Conservation (phyloP, 805 yeast genomes). For the Phaffomyces antillensis region DNA sequence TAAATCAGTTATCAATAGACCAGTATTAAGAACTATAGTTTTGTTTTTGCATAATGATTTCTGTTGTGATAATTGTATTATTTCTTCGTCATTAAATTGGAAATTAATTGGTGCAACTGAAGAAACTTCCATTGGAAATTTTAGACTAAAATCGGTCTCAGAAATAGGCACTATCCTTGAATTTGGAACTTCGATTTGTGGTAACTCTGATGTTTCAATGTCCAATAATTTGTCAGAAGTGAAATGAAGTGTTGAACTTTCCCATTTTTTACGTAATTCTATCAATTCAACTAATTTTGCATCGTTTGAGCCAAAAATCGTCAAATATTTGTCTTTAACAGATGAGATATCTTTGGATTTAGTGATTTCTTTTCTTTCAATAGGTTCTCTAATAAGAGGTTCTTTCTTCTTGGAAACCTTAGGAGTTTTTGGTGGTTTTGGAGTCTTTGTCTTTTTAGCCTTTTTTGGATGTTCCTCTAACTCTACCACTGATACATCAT, state of each 20-base stretch:
- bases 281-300: constrained; percentile 35
- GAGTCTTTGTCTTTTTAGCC: too few species aligned
- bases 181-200: constrained; percentile 3
- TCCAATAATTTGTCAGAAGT: constrained; percentile 25
- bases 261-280: constrained; percentile 44
- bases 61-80: constrained; percentile 10
- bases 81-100: constrained; percentile 14
- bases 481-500: not conserved
- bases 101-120: constrained; percentile 7
- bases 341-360: constrained; percentile 26
- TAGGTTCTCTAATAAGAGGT: not conserved
- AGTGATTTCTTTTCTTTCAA: constrained; percentile 6
- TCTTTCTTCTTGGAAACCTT: constrained; percentile 1
- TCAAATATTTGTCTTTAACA: constrained; percentile 34
- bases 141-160: constrained; percentile 16
- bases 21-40: constrained; percentile 40
- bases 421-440: not conserved
- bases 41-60: constrained; percentile 20
- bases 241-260: constrained; percentile 37
- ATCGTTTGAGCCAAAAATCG: constrained; percentile 45
- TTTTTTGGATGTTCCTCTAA: not conserved
- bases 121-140: constrained; percentile 18
- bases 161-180: constrained; percentile 16
- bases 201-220: constrained; percentile 7
- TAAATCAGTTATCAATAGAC: constrained; percentile 44